A percentile compares a stretch with the other conserved stretches of the same genome.
Conservation (phyloP, 495 filamentous ascomycete genomes). For the Xylaria bambusicola region DNA sequence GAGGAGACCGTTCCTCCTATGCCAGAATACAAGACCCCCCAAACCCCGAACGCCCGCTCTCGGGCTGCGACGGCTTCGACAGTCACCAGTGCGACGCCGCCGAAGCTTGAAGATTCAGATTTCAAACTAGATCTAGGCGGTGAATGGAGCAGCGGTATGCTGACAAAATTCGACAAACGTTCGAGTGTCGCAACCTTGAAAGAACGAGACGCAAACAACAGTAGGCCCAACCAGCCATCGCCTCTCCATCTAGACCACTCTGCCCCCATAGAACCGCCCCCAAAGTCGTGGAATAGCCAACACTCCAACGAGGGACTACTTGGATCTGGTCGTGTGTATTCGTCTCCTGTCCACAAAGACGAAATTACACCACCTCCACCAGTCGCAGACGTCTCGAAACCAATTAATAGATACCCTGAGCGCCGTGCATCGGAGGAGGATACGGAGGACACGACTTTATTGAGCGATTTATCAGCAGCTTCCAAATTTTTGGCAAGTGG, state of each 20-base stretch:
- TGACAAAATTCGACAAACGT: slow-evolving; percentile 58
- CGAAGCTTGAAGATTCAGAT: slow-evolving; percentile 62
- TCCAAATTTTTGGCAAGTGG: slow-evolving; percentile 43
- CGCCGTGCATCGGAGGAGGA: slow-evolving; percentile 55
- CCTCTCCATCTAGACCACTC: slow-evolving; percentile 62
- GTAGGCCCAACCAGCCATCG: slow-evolving; percentile 49
- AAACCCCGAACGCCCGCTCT: slow-evolving; percentile 38
- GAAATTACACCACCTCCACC: slow-evolving; percentile 17
- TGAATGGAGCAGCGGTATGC: slow-evolving; percentile 66
- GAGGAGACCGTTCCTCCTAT: slow-evolving; percentile 42
- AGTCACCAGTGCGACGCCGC: slow-evolving; percentile 68
- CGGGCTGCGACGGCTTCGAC: slow-evolving; percentile 52
- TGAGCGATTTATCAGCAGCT: slow-evolving; percentile 63
- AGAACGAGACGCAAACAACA: slow-evolving; percentile 40
- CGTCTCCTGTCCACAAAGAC: slow-evolving; percentile 25
- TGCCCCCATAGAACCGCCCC: slow-evolving; percentile 57
- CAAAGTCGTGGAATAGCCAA: slow-evolving; percentile 69
- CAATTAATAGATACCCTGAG: slow-evolving; percentile 48
- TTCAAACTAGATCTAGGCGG: slow-evolving; percentile 59
- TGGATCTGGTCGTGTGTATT: slow-evolving; percentile 37
- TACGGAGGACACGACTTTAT: slow-evolving; percentile 69
- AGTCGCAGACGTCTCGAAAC: slow-evolving; percentile 42
- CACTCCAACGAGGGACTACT: slow-evolving; percentile 66
- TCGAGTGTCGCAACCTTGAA: slow-evolving; percentile 49
- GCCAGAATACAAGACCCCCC: slow-evolving; percentile 32